These are phyloP conservation scores for Eragrostis nindensis DNA, from an alignment of 176 grass and related monocot genomes.

Conservation along the genomic window DNA sequence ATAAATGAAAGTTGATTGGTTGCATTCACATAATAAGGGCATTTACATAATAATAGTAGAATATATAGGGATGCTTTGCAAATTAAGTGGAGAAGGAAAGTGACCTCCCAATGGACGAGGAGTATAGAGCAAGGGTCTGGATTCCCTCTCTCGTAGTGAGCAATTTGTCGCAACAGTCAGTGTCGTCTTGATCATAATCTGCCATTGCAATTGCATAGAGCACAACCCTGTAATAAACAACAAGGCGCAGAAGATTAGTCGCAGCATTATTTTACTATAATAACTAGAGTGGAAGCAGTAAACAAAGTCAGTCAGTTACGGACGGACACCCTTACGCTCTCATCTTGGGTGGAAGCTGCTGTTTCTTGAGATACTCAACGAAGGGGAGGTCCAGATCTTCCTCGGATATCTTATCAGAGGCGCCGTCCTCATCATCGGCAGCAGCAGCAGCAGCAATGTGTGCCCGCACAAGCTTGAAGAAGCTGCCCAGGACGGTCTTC, in stretches of 20 bases:
- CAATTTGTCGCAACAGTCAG: conserved; percentile 51
- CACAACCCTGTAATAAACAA: conserved; percentile 83
- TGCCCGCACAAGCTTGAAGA: conserved; percentile 67
- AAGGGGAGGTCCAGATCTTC: conserved; percentile 76
- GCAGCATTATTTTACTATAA: conserved; percentile 24
- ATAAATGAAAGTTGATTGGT: background rate
- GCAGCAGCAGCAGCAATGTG: conserved; percentile 47
- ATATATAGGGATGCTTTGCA: conserved; percentile 12
- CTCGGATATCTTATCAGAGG: conserved; percentile 49
- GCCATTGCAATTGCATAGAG: conserved; percentile 82
- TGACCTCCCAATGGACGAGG: conserved; percentile 75
- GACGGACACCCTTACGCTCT: conserved; percentile 58
- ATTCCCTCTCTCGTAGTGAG: conserved; percentile 76
- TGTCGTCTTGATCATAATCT: conserved; percentile 73
- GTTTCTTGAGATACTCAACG: conserved; percentile 69
- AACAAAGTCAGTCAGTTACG: background rate
- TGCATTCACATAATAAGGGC: background rate
- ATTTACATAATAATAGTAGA: conserved; percentile 27
- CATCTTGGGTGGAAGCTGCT: conserved; percentile 76
- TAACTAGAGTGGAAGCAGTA: conserved; percentile 43
- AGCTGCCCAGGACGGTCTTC: conserved; percentile 68
- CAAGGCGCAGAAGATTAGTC: conserved; percentile 26
- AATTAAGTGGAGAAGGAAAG: conserved; percentile 15
- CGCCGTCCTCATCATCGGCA: background rate
- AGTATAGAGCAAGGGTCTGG: conserved; percentile 71